phyloP scores from a whole-genome alignment of 176 grass and related monocot species.

The Olyra latifolia region DNA sequence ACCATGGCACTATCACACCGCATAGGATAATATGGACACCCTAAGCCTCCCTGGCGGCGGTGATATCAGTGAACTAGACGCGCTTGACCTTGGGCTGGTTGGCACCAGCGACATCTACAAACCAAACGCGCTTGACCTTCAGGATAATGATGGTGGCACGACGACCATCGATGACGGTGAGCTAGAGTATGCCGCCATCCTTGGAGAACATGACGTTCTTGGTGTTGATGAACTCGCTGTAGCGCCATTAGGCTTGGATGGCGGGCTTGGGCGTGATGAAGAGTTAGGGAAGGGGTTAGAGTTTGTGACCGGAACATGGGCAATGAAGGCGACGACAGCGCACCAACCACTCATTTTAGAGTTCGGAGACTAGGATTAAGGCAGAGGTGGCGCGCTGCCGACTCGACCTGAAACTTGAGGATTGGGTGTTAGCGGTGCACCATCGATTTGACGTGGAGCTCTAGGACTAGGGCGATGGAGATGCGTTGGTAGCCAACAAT shows the following conservation, averaged over 20 bases:
- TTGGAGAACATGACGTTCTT: slow-evolving; percentile 88
- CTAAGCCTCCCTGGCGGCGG: slow-evolving; percentile 87
- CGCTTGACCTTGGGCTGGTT: slow-evolving; percentile 98
- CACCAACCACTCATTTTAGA: too few species aligned
- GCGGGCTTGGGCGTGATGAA: slow-evolving; percentile 59
- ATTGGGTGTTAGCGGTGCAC: too few species aligned
- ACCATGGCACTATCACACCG: slow-evolving; percentile 82
- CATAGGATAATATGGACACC: slow-evolving; percentile 92
- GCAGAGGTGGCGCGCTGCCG: slow-evolving; percentile 22
- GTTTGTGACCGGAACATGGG: too few species aligned
- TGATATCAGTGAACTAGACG: slow-evolving; percentile 89
- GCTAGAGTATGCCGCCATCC: slow-evolving; percentile 72
- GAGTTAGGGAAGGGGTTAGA: slow-evolving; percentile 62
- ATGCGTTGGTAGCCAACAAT: slow-evolving; percentile 33
- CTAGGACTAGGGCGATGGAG: neutral
- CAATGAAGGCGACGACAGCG: too few species aligned
- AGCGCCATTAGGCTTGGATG: slow-evolving; percentile 67
- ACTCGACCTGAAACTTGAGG: slow-evolving; percentile 14
- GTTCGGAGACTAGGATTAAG: too few species aligned
- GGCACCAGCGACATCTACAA: slow-evolving; percentile 83
- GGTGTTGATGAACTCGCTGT: slow-evolving; percentile 89
- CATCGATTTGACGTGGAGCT: slow-evolving; percentile 18
- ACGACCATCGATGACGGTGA: slow-evolving; percentile 73
- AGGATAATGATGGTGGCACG: slow-evolving; percentile 71
- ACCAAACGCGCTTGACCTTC: slow-evolving; percentile 72